Evolutionary conservation across 2,329 filamentous ascomycete species (phyloP), one percentile per base, ranked within the genome.

Genomic region (Pyrenochaeta sp.): DNA sequence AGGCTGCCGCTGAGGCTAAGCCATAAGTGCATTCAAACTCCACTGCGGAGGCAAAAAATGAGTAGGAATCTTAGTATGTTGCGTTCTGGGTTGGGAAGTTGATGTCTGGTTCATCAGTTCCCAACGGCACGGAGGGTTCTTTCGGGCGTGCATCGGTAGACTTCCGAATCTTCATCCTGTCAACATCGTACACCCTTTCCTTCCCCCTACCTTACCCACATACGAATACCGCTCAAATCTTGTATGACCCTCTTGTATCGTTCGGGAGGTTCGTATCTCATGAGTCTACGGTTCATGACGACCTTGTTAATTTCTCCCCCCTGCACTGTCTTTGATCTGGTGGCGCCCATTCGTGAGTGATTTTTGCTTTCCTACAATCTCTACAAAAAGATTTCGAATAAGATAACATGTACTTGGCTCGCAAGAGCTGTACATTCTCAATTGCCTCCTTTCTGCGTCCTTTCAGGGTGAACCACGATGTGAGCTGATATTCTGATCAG

Each of bases 1-100:
- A 68, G 56, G 61, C 64, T 37, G 75, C 81, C 48, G 72, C 77
- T 48, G 89, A 90, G 81, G 74, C 82, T 65, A 91, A 90, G 85
- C 67, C 67, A 62, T 71, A 71, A 53, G 56, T 41, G n/a, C 43
- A 48, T 46, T 47, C 49, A 43, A 52, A 46, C 35, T 30, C 40
- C 46, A 53, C 50, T 48, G 49, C 52, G 58, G 50, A 60, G 60
- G 60, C 55, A 66, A 69, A n/a, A 68, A 66, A 55, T 60, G 61
- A 56, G n/a, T 49, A 47, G 48, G 57, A 60, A 59, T 63, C 39
- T 58, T 51, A 59, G 56, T 54, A 58, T 55, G 59, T 66, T 67
- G 61, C 60, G 62, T 60, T 54, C 63, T 65, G 61, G 63, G 58
- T 61, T 51, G 57, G 59, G 55, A 51, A 46, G 52, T 60, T 54